Percentiles rank a stretch among this genome's conserved stretches.
These are phyloP conservation scores for Alternaria ethzedia DNA, from an alignment of 2,329 filamentous ascomycete species.

Conservation along the genomic window DNA sequence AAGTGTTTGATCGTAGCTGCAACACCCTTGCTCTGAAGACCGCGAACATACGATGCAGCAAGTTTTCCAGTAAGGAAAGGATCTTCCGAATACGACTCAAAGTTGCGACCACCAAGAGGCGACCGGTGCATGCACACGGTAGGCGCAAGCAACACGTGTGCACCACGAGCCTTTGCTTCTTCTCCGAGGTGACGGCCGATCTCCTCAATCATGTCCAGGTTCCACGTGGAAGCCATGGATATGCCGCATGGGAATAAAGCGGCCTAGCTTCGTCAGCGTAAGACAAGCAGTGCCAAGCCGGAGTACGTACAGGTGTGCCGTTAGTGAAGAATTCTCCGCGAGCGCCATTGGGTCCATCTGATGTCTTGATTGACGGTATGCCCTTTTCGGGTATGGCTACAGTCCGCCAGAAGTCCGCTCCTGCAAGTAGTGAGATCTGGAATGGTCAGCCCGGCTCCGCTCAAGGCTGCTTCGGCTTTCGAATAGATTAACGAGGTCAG, in stretches of 20 bases:
- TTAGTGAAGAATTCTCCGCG: slow-evolving; percentile 72
- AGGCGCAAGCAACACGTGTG: slow-evolving; percentile 75
- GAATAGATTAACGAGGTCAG: slow-evolving; percentile 16
- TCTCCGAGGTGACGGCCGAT: slow-evolving; percentile 74
- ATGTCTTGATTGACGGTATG: slow-evolving; percentile 68
- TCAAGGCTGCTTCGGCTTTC: slow-evolving; percentile 9
- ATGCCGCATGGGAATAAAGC: slow-evolving; percentile 81
- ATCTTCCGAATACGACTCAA: slow-evolving; percentile 87
- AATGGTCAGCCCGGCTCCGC: slow-evolving; percentile 27
- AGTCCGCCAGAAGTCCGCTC: slow-evolving; percentile 74
- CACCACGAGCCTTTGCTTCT: slow-evolving; percentile 75
- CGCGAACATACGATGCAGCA: slow-evolving; percentile 73
- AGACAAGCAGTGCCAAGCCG: slow-evolving; percentile 4
- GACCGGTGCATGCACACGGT: slow-evolving; percentile 84
- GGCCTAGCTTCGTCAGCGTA: slow-evolving; percentile 57
- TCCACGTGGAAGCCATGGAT: slow-evolving; percentile 81
- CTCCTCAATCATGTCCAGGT: slow-evolving; percentile 70
- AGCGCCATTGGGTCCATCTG: slow-evolving; percentile 74
- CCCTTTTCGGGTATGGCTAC: slow-evolving; percentile 65
- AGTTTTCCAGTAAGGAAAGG: slow-evolving; percentile 77
- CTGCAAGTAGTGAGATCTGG: slow-evolving; percentile 51
- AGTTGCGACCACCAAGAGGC: slow-evolving; percentile 82
- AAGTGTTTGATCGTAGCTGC: slow-evolving; percentile 82
- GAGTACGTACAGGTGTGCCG: slow-evolving; percentile 48
- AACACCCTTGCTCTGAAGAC: slow-evolving; percentile 74